Evolutionary conservation across 2,329 filamentous ascomycete genomes (phyloP), one percentile per base, ranked within the genome.

Genomic region (Tolypocladium amazonense): DNA sequence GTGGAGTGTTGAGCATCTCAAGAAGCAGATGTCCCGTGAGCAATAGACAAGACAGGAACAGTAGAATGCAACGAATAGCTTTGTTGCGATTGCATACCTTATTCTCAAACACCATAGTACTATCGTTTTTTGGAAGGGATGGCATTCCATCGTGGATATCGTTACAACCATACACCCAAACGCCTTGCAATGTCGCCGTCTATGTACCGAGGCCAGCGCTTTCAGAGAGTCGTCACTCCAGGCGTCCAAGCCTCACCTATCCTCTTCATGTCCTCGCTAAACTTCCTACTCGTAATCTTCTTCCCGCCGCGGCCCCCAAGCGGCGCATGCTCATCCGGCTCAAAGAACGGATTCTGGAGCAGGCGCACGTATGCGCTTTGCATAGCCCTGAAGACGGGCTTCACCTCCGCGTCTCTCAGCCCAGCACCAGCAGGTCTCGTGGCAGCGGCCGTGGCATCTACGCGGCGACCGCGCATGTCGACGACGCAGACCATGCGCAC

Each of bases 301-400:
- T 86, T 82, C 3, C 83, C 83, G 0, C 80, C 79, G 33, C 73
- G 72, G 0, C 80, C 82, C 0, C 73, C 73, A 4, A 77, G 71
- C 56, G 88, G 88, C 63, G 82, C 82, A 72, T 92, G 87, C 67
- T 93, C 89, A 70, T 97, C 92, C 12, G 93, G 93, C 55, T 88
- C 86, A 73, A 92, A 97, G 75, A 99, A 99, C 0, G 93, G 93
- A 69, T 99, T 97, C 74, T 96, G 88, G 65, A 97, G 77, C 57
- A 99, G 77, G 62, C 85, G 80, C 60, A 97, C 89, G 69, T 97
- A 99, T 37, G 93, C 92, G n/a, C 83, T 87, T 76, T 97, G 94
- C 75, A 99, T 84, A 35, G 92, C 92, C 70, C 88, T 85, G 70
- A 99, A 99, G 33, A 94, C 92, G 39, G 89, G 86, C 72, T 92